Base-by-base conservation (phyloP, 805 yeast genomes). In the Nakazawaea wyomingensis region DNA sequence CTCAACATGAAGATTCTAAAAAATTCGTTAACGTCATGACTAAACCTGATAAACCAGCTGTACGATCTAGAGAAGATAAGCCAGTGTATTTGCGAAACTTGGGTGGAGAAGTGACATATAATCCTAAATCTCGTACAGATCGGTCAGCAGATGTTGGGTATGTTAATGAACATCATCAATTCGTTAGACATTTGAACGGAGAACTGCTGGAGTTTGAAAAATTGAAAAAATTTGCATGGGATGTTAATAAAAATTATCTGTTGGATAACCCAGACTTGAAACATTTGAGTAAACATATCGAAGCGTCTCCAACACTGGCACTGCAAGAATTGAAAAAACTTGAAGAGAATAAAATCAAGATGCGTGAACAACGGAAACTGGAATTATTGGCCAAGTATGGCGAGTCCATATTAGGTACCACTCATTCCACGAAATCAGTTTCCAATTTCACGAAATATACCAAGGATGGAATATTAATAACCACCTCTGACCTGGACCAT, bases 31-130 rank as follows among this genome's bases (percentile, higher is more conserved):
- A 17, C 44, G 46, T 5, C 41, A 47, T 13, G 46, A 49, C 21
- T 60, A 62, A 34, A 44, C 48, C 42, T 20, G 50, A 46, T 22
- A 72, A 57, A 55, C 66, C 64, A 41, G 59, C 74, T 7, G 71
- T 84, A 0, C 62, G 96, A 38, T 77, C 84, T 26, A 57, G 90
- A 42, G 84, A 80, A 48, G 96, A 88, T 54, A 78, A 78, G 31
- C 95, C 96, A n/a, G 60, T 77, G 48, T 78, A 87, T 66, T 54
- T 77, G 52, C 64, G 76, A 55, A 65, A 69, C 48, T 55, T 70
- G 1, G 68, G 64, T 6, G 59, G 62, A 21, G 72, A 68, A 33
- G 59, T 73, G 6, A 66, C 69, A 18, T 74, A 74, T 51, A 78
- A 79, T 52, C 81, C 83, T 1, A 76, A 70, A 52, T 69, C 82